Percentiles rank a stretch among this genome's conserved stretches.
Conservation (phyloP, 352 stramenopile genomes). For the Phytophthora nicotianae region DNA sequence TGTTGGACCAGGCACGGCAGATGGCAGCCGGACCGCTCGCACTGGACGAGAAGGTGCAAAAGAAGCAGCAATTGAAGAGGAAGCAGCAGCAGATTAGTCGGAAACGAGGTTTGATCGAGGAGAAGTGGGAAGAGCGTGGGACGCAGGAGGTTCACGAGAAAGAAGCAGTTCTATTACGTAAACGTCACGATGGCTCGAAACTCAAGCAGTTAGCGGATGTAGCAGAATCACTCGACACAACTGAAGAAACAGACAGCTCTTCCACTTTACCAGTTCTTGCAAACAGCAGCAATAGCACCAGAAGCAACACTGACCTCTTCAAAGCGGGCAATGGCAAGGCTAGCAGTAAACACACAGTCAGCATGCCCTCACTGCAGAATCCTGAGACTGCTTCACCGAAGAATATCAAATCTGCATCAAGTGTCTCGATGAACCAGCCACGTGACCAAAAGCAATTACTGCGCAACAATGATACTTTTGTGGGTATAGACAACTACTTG, state of each 20-base stretch:
- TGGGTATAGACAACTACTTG: constrained; percentile 68
- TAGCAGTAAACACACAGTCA: constrained; percentile 14
- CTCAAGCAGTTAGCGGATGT: constrained; percentile 2
- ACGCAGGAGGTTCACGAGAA: constrained; percentile 53
- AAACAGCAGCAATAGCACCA: constrained; percentile 12
- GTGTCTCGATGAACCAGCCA: constrained; percentile 1
- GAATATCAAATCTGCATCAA: constrained; percentile 1
- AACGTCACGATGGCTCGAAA: constrained; percentile 7
- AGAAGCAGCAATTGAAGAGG: constrained; percentile 28
- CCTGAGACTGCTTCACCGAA: constrained; percentile 15
- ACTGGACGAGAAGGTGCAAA: constrained; percentile 15
- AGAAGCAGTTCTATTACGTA: constrained; percentile 40
- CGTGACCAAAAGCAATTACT: constrained; percentile 32
- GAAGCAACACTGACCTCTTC: constrained; percentile 3
- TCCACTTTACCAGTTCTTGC: constrained; percentile 16
- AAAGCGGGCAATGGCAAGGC: constrained; percentile 5
- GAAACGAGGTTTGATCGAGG: constrained; percentile 33
- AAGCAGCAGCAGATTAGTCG: constrained; percentile 22
- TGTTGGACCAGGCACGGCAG: constrained; percentile 77
- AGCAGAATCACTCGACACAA: not conserved
- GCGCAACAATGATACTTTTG: constrained; percentile 28
- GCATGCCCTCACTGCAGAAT: constrained; percentile 21
- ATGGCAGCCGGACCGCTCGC: constrained; percentile 25
- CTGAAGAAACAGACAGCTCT: not conserved
- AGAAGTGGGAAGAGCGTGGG: constrained; percentile 54